Evolutionary conservation across 1,139 yeast species (phyloP).

Genomic region (Diutina neorugosa): DNA sequence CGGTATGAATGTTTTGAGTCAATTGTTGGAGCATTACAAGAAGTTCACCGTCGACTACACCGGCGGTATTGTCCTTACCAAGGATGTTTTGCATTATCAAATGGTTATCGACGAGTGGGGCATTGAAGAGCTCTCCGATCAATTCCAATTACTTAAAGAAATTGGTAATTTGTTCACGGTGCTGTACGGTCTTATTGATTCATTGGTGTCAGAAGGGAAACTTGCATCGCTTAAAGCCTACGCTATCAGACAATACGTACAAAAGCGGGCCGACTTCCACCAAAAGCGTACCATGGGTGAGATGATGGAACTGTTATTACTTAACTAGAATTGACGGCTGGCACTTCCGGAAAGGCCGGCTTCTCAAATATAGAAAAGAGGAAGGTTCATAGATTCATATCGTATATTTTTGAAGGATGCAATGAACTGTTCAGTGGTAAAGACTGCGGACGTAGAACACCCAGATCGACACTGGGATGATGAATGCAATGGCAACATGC

Average conservation of each 20-base stretch:
- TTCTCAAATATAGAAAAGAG: too few relatives aligned
- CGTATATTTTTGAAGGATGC: neutral
- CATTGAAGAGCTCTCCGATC: slow-evolving; percentile 50
- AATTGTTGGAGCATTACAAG: slow-evolving; percentile 61
- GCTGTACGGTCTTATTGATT: slow-evolving; percentile 52
- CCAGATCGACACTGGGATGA: neutral
- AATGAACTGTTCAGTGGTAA: neutral
- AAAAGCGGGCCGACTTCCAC: slow-evolving; percentile 59
- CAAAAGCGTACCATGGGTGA: slow-evolving; percentile 3
- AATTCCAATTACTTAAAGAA: slow-evolving; percentile 65
- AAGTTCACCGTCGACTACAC: slow-evolving; percentile 65
- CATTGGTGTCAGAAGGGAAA: slow-evolving; percentile 76
- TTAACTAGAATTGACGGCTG: neutral
- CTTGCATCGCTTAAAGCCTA: slow-evolving; percentile 57
- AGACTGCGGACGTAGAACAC: neutral
- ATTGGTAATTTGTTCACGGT: slow-evolving; percentile 80
- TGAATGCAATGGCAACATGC: neutral
- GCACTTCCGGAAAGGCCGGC: neutral
- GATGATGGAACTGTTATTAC: slow-evolving; percentile 2
- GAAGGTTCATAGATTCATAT: neutral
- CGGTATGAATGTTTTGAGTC: slow-evolving; percentile 48
- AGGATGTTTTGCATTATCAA: slow-evolving; percentile 74
- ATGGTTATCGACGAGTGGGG: slow-evolving; percentile 63
- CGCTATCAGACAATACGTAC: slow-evolving; percentile 55
- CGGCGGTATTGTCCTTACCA: slow-evolving; percentile 79